Evolutionary conservation across 441 rosid species (phyloP).

Genomic region (Lagerstroemia fauriei): DNA sequence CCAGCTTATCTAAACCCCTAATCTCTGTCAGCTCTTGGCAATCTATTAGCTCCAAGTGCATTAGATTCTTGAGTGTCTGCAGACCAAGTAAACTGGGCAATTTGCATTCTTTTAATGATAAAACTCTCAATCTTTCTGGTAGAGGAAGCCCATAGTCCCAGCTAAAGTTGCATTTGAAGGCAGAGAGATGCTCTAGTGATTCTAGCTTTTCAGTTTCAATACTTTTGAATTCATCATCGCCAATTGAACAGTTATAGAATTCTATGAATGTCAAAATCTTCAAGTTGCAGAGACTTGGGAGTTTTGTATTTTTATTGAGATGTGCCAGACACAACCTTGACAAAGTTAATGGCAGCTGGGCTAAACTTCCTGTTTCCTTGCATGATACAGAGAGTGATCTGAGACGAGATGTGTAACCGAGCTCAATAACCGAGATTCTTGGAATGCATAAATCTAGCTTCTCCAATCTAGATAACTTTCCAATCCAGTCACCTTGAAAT

Average conservation of each 20-base stretch:
- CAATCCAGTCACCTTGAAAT: background rate
- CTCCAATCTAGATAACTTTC: background rate
- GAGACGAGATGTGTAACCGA: background rate
- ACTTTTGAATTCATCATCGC: background rate
- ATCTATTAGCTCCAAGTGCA: background rate
- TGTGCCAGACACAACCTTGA: background rate
- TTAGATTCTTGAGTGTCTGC: background rate
- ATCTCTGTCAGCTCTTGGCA: background rate
- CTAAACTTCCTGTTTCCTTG: background rate
- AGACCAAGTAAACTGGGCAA: background rate
- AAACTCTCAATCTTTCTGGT: background rate
- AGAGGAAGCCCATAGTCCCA: background rate
- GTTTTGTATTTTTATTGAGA: background rate
- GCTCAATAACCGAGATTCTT: background rate
- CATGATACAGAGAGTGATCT: conserved; percentile 6
- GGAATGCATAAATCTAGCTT: background rate
- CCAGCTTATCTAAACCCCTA: background rate
- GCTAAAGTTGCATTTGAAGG: conserved; percentile 1
- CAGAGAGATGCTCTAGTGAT: conserved; percentile 1
- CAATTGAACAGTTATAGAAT: background rate
- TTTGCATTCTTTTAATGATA: background rate
- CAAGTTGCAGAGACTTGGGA: background rate
- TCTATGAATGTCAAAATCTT: background rate
- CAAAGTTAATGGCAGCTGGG: background rate
- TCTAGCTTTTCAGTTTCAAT: background rate